Evolutionary conservation across 257 asterid genomes (phyloP).

Genomic region (Rehmannia glutinosa): DNA sequence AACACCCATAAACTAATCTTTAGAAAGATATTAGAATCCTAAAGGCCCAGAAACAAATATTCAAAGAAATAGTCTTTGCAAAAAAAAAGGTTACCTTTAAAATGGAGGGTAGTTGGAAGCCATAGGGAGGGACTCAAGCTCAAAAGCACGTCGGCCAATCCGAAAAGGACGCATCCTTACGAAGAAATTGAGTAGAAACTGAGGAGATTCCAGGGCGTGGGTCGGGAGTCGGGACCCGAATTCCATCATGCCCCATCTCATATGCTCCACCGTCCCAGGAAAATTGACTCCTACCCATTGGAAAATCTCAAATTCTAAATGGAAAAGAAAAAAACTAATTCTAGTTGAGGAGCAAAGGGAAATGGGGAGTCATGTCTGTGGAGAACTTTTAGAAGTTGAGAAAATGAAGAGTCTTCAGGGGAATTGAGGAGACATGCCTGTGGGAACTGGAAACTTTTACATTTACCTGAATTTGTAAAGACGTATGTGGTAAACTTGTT

Average conservation of each 20-base stretch:
- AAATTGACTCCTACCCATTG: too few species aligned
- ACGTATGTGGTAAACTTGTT: too few species aligned
- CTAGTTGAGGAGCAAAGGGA: too few species aligned
- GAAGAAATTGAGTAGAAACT: slow-evolving; percentile 77
- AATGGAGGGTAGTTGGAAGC: slow-evolving; percentile 64
- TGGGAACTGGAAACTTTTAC: too few species aligned
- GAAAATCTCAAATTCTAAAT: too few species aligned
- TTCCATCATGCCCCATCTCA: slow-evolving; percentile 93
- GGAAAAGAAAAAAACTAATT: too few species aligned
- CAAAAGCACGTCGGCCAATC: slow-evolving; percentile 81
- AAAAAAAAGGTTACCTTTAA: slow-evolving; percentile 38
- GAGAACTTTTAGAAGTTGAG: too few species aligned
- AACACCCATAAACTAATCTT: background rate
- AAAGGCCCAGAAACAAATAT: background rate
- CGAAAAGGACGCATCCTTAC: slow-evolving; percentile 77
- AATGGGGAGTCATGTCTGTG: too few species aligned
- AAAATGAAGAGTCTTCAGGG: too few species aligned
- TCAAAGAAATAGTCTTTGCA: background rate
- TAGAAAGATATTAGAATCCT: background rate
- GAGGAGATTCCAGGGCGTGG: slow-evolving; percentile 62
- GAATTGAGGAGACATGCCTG: too few species aligned
- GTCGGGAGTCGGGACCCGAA: slow-evolving; percentile 72
- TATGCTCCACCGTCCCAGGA: too few species aligned
- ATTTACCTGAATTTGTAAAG: too few species aligned
- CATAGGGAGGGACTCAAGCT: slow-evolving; percentile 71